Base-by-base conservation (phyloP, 768 basidiomycete genomes). In the Boletus fagicola region DNA sequence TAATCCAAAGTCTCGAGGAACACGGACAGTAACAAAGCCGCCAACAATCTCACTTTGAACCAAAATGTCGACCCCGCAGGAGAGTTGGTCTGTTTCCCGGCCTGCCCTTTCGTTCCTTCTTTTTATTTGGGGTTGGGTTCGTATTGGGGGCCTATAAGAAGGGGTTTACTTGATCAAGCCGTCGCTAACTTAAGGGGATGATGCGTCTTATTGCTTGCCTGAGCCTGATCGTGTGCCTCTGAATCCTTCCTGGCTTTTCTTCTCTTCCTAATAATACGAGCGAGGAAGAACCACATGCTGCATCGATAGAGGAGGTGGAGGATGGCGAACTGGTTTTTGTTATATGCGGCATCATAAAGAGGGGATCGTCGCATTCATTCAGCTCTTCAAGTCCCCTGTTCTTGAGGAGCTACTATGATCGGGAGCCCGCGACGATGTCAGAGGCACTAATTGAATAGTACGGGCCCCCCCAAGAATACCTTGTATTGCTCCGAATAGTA, bases 221-320 rank as follows among this genome's bases (percentile, higher is more conserved):
- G 49, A 2, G 28, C 4, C 26, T 62, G 61, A 9, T 40, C 16
- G 10, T 11, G 20, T 2, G 44, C 45, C 28, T 43, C n/a, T n/a
- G n/a, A n/a, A n/a, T n/a, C 33, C n/a, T 20, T 43, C 16, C 6
- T 56, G 18, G 49, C 54, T n/a, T 31, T 44, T 11, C 2, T 45
- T 49, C 15, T 51, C 42, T 42, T 62, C 26, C 12, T 53, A 5
- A 59, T 58, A 4, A 58, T 5, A 20, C 62, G 62, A 3, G 51
- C 49, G 33, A 64, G 15, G 24, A 43, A 1, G 49, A 64, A 42
- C 57, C 61, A 58, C 61, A 62, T 62, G 12, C 1, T 51, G 24
- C 20, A 16, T 42, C 2, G 20, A 20, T 22, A 0, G 8, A 51
- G 38, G 16, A n/a, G 5, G 26, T 38, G 43, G 20, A 11, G 24